Percentiles rank a stretch among this genome's conserved stretches.
Evolutionary conservation across 106 monocot genomes (phyloP).

Genomic region (Amphibolis antarctica): DNA sequence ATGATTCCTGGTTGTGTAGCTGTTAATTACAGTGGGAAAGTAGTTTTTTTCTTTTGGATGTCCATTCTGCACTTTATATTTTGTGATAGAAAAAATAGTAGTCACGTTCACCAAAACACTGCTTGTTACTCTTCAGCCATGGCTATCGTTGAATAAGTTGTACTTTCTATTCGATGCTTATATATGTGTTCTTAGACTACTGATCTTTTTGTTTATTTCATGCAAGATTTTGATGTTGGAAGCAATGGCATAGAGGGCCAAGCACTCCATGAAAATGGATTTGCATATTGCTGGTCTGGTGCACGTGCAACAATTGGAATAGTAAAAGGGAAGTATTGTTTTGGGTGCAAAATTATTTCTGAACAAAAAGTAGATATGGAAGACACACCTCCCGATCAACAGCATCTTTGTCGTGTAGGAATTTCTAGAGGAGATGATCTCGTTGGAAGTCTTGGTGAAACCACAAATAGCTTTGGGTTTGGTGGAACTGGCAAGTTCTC

Average conservation of each 20-base stretch:
- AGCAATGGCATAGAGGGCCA: constrained; percentile 40
- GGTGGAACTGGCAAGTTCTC: constrained; percentile 76
- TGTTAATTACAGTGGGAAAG: no score
- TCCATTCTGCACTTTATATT: no score
- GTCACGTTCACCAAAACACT: no score
- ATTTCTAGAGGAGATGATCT: constrained; percentile 50
- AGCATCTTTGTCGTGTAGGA: constrained; percentile 53
- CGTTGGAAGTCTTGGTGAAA: constrained; percentile 58
- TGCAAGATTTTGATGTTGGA: constrained; percentile 45
- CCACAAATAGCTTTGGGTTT: constrained; percentile 42
- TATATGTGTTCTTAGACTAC: not conserved
- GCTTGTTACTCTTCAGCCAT: no score
- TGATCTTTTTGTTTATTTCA: not conserved
- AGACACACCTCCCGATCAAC: constrained; percentile 42
- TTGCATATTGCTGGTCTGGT: constrained; percentile 83
- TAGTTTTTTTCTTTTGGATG: no score
- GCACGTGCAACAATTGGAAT: constrained; percentile 60
- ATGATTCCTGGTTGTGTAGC: no score
- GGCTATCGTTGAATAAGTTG: not conserved
- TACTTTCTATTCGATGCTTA: not conserved
- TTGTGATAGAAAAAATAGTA: no score
- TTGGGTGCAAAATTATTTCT: constrained; percentile 59
- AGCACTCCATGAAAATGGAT: constrained; percentile 43
- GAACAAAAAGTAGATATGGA: constrained; percentile 45
- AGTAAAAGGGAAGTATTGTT: constrained; percentile 56